Percentiles rank a stretch among this genome's conserved stretches.
Evolutionary conservation across 1,284 basidiomycete species (phyloP).

Genomic region (Apiotrichum sp.): DNA sequence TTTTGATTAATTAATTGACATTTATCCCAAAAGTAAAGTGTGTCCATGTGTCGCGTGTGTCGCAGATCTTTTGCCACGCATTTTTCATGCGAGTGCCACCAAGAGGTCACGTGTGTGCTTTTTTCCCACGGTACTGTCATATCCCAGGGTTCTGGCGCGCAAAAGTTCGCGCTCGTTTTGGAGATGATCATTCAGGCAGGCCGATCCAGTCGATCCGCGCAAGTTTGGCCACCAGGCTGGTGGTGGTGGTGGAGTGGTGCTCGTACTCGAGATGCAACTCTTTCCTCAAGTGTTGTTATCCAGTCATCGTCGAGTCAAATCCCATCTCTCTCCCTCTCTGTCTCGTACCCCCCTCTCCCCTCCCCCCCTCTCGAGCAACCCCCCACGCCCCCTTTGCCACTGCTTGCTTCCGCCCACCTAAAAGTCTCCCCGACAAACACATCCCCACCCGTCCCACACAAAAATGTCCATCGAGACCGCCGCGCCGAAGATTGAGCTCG

Average conservation of each 20-base stretch:
- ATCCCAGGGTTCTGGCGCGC: background rate
- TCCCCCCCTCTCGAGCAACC: constrained; percentile 49
- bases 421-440: background rate
- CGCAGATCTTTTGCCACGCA: background rate
- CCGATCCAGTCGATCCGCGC: no score
- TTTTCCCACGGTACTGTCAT: no score
- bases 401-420: no score
- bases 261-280: no score
- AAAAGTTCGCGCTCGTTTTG: background rate
- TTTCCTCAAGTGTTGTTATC: no score
- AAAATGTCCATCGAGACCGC: constrained; percentile 16
- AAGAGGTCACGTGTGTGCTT: no score
- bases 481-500: constrained; percentile 16
- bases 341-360: constrained; percentile 47
- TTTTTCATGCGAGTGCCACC: background rate
- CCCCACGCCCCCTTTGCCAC: no score
- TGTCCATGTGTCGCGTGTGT: background rate
- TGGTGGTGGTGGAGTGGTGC: no score
- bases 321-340: no score
- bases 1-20: background rate
- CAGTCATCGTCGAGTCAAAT: no score
- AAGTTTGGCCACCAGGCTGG: no score
- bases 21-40: background rate
- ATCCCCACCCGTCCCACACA: background rate
- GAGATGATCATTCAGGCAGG: no score